Evolutionary conservation across 129 eudicot genomes (phyloP).

Genomic region (Flaveria ramosissima): DNA sequence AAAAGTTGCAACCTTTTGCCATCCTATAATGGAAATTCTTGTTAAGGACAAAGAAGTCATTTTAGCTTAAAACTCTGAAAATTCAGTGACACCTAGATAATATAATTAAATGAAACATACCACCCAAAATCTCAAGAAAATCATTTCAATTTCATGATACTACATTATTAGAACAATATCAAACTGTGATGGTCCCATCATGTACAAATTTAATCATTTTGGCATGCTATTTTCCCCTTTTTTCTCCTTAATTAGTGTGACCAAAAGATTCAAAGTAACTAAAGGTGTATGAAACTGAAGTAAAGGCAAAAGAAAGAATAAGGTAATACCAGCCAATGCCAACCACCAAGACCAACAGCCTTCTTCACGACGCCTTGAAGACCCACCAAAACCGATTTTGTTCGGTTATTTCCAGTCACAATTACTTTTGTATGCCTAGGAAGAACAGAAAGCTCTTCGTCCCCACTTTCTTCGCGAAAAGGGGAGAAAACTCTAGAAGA

Average conservation of each 20-base stretch:
- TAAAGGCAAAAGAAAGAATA: slow-evolving; percentile 32
- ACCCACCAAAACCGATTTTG: slow-evolving; percentile 97
- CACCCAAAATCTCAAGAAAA: slow-evolving; percentile 28
- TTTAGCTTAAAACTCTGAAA: slow-evolving; percentile 16
- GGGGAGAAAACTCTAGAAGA: slow-evolving; percentile 80
- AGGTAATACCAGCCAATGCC: slow-evolving; percentile 98
- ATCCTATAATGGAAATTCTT: not conserved
- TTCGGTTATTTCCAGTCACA: slow-evolving; percentile 94
- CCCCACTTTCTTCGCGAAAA: slow-evolving; percentile 93
- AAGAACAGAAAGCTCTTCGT: slow-evolving; percentile 91
- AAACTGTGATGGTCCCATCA: slow-evolving; percentile 42
- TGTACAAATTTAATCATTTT: slow-evolving; percentile 39
- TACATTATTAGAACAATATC: slow-evolving; percentile 34
- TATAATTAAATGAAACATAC: slow-evolving; percentile 2
- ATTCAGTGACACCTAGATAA: not conserved
- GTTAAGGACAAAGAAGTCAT: slow-evolving; percentile 13
- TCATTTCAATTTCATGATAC: slow-evolving; percentile 30
- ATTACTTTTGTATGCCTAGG: slow-evolving; percentile 98
- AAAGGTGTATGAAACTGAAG: slow-evolving; percentile 3
- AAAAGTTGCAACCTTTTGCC: not conserved
- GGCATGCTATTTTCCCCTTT: slow-evolving; percentile 33
- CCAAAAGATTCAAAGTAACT: slow-evolving; percentile 38
- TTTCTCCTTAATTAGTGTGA: slow-evolving; percentile 34
- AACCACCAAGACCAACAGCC: slow-evolving; percentile 99
- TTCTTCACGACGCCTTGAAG: slow-evolving; percentile 98